Percentiles rank a stretch among this genome's conserved stretches.
Conservation (phyloP, 2,329 filamentous ascomycete species). For the Xylaria sp. region DNA sequence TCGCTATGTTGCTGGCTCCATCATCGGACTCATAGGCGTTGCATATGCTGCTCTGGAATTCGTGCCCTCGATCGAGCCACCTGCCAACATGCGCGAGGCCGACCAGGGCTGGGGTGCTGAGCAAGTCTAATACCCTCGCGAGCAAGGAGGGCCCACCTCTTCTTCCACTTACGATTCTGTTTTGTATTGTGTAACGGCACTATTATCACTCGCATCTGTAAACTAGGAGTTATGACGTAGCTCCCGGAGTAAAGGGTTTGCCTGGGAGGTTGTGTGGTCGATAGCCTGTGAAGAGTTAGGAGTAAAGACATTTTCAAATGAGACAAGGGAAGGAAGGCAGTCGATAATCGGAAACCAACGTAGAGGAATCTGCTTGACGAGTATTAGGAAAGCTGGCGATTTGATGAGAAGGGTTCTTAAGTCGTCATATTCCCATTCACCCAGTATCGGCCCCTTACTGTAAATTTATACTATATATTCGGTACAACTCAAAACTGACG, state of each 20-base stretch:
- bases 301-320: slow-evolving; percentile 1
- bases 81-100: slow-evolving; percentile 83
- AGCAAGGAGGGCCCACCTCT: background rate
- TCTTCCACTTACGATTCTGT: slow-evolving; percentile 17
- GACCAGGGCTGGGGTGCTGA: slow-evolving; percentile 81
- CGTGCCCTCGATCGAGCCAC: slow-evolving; percentile 81
- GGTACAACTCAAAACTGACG: slow-evolving; percentile 9
- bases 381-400: background rate
- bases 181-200: slow-evolving; percentile 27
- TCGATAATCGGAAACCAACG: background rate
- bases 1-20: slow-evolving; percentile 79
- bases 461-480: slow-evolving; percentile 3
- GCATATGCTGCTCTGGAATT: slow-evolving; percentile 82
- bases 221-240: slow-evolving; percentile 1
- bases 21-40: slow-evolving; percentile 82
- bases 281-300: background rate
- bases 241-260: background rate
- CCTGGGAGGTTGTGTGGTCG: background rate
- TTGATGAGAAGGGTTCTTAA: background rate
- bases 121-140: slow-evolving; percentile 63
- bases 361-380: background rate
- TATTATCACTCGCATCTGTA: slow-evolving; percentile 3
- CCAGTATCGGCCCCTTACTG: background rate
- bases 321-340: background rate
- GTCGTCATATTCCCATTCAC: background rate